Evolutionary conservation across 2,329 filamentous ascomycete genomes (phyloP), one percentile per base, ranked within the genome.

Genomic region (Pseudogymnoascus sp.): DNA sequence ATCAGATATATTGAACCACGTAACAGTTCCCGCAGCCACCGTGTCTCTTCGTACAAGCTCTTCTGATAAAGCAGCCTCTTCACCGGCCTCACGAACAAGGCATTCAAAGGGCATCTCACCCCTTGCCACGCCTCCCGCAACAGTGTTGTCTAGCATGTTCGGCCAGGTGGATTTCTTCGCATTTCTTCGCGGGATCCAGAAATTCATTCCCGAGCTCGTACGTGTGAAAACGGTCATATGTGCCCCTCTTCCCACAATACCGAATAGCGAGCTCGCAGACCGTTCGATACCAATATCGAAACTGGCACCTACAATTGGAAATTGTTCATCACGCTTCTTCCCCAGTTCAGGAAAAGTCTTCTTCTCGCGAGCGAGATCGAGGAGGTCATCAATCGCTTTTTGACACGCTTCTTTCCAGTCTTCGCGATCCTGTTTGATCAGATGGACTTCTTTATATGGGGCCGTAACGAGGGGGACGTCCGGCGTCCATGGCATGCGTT

Each of bases 141-240:
- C 90, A 5, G 88, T 89, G 69, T 91, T 93, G 71, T 95, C 90
- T 62, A 93, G 79, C 80, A 90, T 86, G 3, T 85, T 83, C 0
- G 86, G 86, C 68, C 90, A 93, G 0, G 89, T 92, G 72, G 87
- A 83, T 69, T 93, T 88, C 8, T 79, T 82, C 59, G 75, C 77
- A 55, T 87, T 83, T 14, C 90, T 79, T 23, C 86, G 78, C 0
- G 90, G 88, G 1, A 90, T 82, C 90, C 90, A 95, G 31, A 93
- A 81, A 67, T 81, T 84, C 61, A 89, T 55, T 66, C 71, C 74
- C 2, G 75, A 65, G n/a, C 71, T 71, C 5, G 79, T 79, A 7
- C 76, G 70, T 11, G 81, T 80, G 70, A 87, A 90, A 3, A 81
- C 85, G 0, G 86, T 90, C 75, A 89, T 78, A 71, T 91, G 86